Conservation (phyloP, 192 early-diverging fungal species). For the Oehlia diaphana region DNA sequence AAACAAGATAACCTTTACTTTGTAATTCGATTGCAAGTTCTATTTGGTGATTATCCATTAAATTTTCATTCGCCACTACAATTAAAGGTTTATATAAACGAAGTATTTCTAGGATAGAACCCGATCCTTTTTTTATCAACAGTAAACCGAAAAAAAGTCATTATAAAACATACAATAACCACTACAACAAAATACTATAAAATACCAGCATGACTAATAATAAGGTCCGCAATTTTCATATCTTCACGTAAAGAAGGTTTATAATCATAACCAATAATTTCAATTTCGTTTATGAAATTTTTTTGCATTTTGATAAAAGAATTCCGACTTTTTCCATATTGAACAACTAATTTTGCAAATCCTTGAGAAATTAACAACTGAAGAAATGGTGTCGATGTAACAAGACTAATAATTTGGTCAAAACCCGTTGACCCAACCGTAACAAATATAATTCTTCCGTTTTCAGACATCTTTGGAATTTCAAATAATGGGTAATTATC, state of each 20-base stretch:
- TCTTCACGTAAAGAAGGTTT: constrained; percentile 51
- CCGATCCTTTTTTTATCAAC: constrained; percentile 54
- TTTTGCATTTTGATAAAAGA: not conserved
- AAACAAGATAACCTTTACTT: constrained; percentile 53
- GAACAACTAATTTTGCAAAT: constrained; percentile 61
- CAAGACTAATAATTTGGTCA: constrained; percentile 63
- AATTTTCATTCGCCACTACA: constrained; percentile 69
- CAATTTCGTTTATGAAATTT: constrained; percentile 15
- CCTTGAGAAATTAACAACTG: constrained; percentile 45
- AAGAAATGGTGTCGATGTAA: constrained; percentile 50
- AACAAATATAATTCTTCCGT: constrained; percentile 57
- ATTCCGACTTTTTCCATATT: constrained; percentile 59
- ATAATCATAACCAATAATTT: constrained; percentile 59
- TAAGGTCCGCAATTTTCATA: constrained; percentile 64
- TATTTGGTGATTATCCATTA: constrained; percentile 88
- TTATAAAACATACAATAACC: not conserved
- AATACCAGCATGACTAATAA: constrained; percentile 81
- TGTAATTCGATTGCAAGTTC: constrained; percentile 80
- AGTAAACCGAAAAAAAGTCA: too few species aligned
- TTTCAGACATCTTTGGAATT: not conserved
- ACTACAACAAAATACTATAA: not conserved
- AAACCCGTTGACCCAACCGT: constrained; percentile 95
- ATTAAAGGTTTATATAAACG: constrained; percentile 65
- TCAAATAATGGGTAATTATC: not conserved
- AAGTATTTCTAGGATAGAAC: constrained; percentile 82